Evolutionary conservation across 768 basidiomycete genomes (phyloP), one percentile per base, ranked within the genome.

Genomic region (Fomitopsis serialis): DNA sequence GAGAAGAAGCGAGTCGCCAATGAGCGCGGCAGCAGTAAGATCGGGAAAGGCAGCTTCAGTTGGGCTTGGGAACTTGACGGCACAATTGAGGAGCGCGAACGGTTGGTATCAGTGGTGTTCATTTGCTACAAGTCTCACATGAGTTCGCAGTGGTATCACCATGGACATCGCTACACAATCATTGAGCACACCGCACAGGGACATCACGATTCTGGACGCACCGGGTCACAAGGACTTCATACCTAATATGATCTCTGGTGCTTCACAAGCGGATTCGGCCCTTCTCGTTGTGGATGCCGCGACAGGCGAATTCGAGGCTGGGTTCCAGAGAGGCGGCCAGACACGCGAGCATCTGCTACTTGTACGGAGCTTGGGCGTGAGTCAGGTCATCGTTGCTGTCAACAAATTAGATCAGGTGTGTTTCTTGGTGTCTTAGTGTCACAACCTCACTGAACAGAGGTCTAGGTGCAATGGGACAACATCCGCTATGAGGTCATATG

Each of bases 41-140:
- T 84, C 1, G 97, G 97, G 0, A 99, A 99, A 71, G 80, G 87
- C 55, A 96, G 92, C 61, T 99, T 99, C 64, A 92, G 89, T 54
- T 98, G 95, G 87, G 97, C 97, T 11, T 99, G 97, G 97, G 89
- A 91, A 37, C 74, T 99, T 32, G 97, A 99, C 65, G 95, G 92
- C 3, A 87, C 92, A 2, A 75, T 78, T 0, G 97, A 98, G 71
- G 97, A 99, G 71, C 75, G 97, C 53, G 90, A 93, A 70, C 77
- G 97, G 96, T 96, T 48, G 19, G 59, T 47, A 32, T 32, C n/a
- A 32, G 6, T 32, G 29, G 17, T 3, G 24, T 9, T n/a, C 12
- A 21, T 42, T 22, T 24, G 10, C 15, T 0, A 46, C 17, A 35
- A 11, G 11, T 22, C 9, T 24, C 24, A n/a, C 37, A 6, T 11